Conservation (phyloP, 148 eudicot species). For the Tetragonia tetragonoides region DNA sequence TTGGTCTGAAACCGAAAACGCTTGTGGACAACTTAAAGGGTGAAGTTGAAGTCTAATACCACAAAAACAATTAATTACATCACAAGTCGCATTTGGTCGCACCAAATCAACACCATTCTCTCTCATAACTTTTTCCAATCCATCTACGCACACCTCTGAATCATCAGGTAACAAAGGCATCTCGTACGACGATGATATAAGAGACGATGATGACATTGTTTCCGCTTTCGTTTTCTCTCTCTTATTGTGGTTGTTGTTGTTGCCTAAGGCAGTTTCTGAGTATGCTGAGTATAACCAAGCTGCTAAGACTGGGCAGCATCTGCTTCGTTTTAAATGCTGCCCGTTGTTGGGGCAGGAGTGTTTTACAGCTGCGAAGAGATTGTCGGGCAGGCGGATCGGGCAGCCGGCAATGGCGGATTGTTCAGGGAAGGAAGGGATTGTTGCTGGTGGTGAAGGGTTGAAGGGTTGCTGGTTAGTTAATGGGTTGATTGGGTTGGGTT, state of each 20-base stretch:
- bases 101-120: slow-evolving; percentile 50
- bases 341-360: slow-evolving; percentile 37
- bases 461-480: slow-evolving; percentile 26
- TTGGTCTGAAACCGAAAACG: slow-evolving; percentile 34
- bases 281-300: slow-evolving; percentile 83
- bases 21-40: slow-evolving; percentile 54
- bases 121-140: slow-evolving; percentile 43
- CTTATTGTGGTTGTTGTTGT: not conserved
- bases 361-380: slow-evolving; percentile 48
- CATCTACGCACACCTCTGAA: slow-evolving; percentile 64
- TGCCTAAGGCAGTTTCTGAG: slow-evolving; percentile 44
- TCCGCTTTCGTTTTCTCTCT: not conserved
- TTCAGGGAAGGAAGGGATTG: slow-evolving; percentile 82
- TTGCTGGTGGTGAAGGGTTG: slow-evolving; percentile 31
- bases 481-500: slow-evolving; percentile 43
- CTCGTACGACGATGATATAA: slow-evolving; percentile 35
- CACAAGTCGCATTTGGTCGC: slow-evolving; percentile 58
- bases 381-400: slow-evolving; percentile 55
- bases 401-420: slow-evolving; percentile 64
- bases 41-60: slow-evolving; percentile 70
- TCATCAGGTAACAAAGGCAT: slow-evolving; percentile 82
- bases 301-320: slow-evolving; percentile 84
- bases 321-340: slow-evolving; percentile 37
- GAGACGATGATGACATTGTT: not conserved
- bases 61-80: slow-evolving; percentile 67